Evolutionary conservation across 768 basidiomycete species (phyloP), one percentile per base, ranked within the genome.

Genomic region (Kockovaella imperatae): DNA sequence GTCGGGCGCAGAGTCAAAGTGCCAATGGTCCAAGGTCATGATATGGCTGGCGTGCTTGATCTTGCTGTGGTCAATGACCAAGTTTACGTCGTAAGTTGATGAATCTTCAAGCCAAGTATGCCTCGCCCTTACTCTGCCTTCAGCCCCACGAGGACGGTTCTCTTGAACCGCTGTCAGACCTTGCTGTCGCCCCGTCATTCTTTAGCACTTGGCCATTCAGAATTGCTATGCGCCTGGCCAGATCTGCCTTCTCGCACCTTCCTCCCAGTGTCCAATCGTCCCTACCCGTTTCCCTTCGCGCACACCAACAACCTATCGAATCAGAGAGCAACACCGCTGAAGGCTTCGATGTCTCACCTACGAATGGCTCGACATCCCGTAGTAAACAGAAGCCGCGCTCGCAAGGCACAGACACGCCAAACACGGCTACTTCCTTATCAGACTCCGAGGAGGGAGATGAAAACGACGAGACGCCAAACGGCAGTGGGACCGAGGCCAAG

Each of bases 41-140:
- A 63, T 14, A 44, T 43, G 2, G 59, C 52, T 35, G 58, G 59
- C 15, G 49, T 42, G 1, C 42, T 69, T 28, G 70, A 73, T 29
- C 43, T 71, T 35, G 56, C 70, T n/a, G 64, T 64, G 11, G 53
- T 54, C 3, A 66, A 61, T 28, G 61, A 64, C 10, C 52, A 67
- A 10, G 71, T 73, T 3, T 66, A 56, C 49, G 41, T 73, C 1
- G 70, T 71, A 53, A 56, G 71, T 66, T 11, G 14, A 18, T 24
- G 13, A 8, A 43, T 17, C 36, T 15, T 17, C 2, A 30, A 5
- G 14, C 15, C 23, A 6, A 18, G 17, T 40, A 17, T 25, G 20
- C 6, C 3, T 49, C 30, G n/a, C 42, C 18, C n/a, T 24, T 15
- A n/a, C n/a, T n/a, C n/a, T 3, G 14, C 8, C 32, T 17, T 39